These are phyloP conservation scores for Nannizzia gypsea DNA, from an alignment of 2,329 filamentous ascomycete genomes.

Conservation along the genomic window DNA sequence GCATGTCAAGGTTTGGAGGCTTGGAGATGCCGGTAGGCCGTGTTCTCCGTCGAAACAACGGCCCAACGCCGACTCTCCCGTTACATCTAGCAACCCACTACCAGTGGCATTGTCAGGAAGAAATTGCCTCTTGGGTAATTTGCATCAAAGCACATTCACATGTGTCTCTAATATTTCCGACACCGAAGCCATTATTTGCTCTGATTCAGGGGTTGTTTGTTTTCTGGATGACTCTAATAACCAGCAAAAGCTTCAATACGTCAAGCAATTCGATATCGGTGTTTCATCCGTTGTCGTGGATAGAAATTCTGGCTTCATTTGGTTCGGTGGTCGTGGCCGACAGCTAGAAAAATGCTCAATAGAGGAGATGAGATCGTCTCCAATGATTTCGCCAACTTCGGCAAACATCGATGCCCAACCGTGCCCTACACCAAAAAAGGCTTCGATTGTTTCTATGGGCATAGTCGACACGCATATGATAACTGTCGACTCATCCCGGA, in stretches of 20 bases:
- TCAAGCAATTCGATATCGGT: conserved; percentile 55
- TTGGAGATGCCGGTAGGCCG: conserved; percentile 51
- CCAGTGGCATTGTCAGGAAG: conserved; percentile 69
- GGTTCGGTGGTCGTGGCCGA: conserved; percentile 58
- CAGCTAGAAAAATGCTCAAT: conserved; percentile 39
- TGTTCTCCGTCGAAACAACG: conserved; percentile 54
- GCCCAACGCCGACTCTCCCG: conserved; percentile 31
- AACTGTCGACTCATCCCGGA: conserved; percentile 62
- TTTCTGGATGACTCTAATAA: conserved; percentile 66
- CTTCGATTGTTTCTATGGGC: conserved; percentile 53
- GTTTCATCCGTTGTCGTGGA: conserved; percentile 56
- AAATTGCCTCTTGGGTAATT: conserved; percentile 70
- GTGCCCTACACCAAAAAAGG: conserved; percentile 22
- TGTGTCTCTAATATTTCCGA: conserved; percentile 62
- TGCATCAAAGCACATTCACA: conserved; percentile 76
- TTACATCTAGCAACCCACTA: conserved; percentile 29
- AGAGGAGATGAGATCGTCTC: conserved; percentile 26
- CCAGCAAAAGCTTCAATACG: conserved; percentile 56
- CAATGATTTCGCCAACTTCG: conserved; percentile 16
- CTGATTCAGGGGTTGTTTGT: conserved; percentile 82
- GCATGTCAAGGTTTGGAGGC: conserved; percentile 86
- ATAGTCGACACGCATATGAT: conserved; percentile 56
- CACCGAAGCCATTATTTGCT: conserved; percentile 66
- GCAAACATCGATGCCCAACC: conserved; percentile 16
- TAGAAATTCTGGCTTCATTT: conserved; percentile 44